These are phyloP conservation scores for Spinacia oleracea DNA, from an alignment of 179 eudicot genomes.

Conservation along the genomic window DNA sequence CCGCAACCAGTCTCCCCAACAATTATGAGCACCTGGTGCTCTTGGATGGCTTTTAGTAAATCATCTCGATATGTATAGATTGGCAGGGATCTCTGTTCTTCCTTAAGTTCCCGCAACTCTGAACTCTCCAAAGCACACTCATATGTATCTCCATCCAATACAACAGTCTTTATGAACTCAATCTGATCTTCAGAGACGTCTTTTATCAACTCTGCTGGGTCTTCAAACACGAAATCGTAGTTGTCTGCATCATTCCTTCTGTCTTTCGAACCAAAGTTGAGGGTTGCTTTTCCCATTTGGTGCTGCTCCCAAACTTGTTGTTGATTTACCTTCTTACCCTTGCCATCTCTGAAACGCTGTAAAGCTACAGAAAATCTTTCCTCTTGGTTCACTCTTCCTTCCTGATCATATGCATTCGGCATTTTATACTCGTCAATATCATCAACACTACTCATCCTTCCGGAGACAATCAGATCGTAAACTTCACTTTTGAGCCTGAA, in stretches of 20 bases:
- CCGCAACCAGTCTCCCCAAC: conserved; percentile 88
- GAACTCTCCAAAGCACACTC: conserved; percentile 46
- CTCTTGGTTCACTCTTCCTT: conserved; percentile 75
- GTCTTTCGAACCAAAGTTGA: conserved; percentile 78
- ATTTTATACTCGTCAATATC: conserved; percentile 63
- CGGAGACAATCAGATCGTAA: conserved; percentile 55
- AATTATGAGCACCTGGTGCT: conserved; percentile 77
- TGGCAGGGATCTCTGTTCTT: conserved; percentile 69
- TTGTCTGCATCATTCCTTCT: conserved; percentile 50
- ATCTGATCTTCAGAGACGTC: conserved; percentile 80
- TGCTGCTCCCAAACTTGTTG: conserved; percentile 90
- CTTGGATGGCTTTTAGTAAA: conserved; percentile 65
- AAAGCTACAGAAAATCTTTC: conserved; percentile 75
- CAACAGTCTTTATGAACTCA: conserved; percentile 68
- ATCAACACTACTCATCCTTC: conserved; percentile 47
- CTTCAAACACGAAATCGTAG: conserved; percentile 77
- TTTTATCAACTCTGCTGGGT: conserved; percentile 69
- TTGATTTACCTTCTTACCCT: conserved; percentile 63
- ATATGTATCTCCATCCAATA: conserved; percentile 71
- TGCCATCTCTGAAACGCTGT: conserved; percentile 76
- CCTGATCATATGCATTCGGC: conserved; percentile 87
- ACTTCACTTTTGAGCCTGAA: conserved; percentile 70
- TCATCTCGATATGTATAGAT: conserved; percentile 62
- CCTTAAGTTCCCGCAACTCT: conserved; percentile 49
- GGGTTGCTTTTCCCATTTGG: conserved; percentile 80